Evolutionary conservation across 129 eudicot genomes (phyloP).

Genomic region (Chrysanthemum seticuspe): DNA sequence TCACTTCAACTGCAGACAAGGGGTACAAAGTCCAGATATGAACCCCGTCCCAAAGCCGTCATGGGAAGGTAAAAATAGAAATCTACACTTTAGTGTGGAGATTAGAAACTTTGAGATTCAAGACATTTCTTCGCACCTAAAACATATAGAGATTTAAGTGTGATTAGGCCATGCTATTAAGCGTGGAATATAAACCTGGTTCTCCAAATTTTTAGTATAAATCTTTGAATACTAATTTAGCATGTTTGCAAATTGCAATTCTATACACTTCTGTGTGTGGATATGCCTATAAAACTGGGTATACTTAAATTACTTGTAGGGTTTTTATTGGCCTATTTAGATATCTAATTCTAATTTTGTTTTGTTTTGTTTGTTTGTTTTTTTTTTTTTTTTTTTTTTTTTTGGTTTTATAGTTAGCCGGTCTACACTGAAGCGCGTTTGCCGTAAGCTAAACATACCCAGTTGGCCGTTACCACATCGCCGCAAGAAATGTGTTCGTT

Average conservation of each 20-base stretch:
- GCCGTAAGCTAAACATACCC: constrained; percentile 9
- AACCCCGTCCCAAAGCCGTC: too few species aligned
- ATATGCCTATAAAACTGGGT: not conserved
- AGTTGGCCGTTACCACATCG: constrained; percentile 14
- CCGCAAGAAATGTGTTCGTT: not conserved
- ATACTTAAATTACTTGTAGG: not conserved
- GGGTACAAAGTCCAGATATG: too few species aligned
- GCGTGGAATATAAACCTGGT: too few species aligned
- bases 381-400: not conserved
- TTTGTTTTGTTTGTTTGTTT: not conserved
- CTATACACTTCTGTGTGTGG: not conserved
- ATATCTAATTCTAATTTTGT: not conserved
- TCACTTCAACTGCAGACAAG: too few species aligned
- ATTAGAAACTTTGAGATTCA: too few species aligned
- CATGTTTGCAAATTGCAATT: not conserved
- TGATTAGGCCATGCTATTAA: too few species aligned
- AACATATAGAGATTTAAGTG: too few species aligned
- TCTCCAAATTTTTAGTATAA: too few species aligned
- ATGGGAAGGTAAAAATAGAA: too few species aligned
- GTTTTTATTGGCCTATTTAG: not conserved
- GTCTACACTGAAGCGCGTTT: constrained; percentile 23
- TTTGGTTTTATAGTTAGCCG: constrained; percentile 22
- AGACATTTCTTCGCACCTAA: too few species aligned
- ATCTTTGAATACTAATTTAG: too few species aligned
- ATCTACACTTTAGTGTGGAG: too few species aligned